Evolutionary conservation across 1,139 yeast genomes (phyloP), one percentile per base, ranked within the genome.

Genomic region (Geotrichum reessii): DNA sequence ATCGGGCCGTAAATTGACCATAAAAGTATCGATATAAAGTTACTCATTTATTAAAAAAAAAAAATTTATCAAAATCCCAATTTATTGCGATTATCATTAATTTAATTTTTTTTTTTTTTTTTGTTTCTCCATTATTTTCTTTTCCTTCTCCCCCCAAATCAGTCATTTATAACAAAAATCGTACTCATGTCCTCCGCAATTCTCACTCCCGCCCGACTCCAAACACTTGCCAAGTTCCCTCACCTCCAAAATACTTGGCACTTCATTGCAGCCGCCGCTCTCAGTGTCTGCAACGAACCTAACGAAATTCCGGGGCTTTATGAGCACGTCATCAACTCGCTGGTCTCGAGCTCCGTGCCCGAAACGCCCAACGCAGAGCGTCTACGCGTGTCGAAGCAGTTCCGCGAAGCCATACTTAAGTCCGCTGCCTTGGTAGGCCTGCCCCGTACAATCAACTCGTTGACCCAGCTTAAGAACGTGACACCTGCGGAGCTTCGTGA

Each of bases 361-460:
- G 24, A 24, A 50, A 53, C 1, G 58, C 62, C 31, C 46, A 66
- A 64, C 17, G n/a, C n/a, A n/a, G 60, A 63, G 22, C 58, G 60
- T 12, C 72, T 68, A 49, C 62, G 58, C 24, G 53, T 55, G 44
- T 71, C 85, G 9, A 84, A 92, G 0, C 76, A 78, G 50, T 76
- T 87, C 60, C 76, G 96, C 60, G 97, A 91, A 67, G 85, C 91
- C 11, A 74, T 91, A 6, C 74, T 91, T 67, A 91, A 91, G 69
- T 78, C 89, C 8, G 79, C 87, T 1, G 95, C 96, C 0, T 74
- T 91, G 54, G 82, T 85, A 17, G 97, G 97, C 0, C 77, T 91
- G 25, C 97, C 97, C 1, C 86, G 85, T 65, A 81, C 92, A 1
- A 91, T 91, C 70, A 91, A 91, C 70, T 82, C 95, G 1, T 74